Evolutionary conservation across 768 basidiomycete genomes (phyloP).

Genomic region (Agaricus sinodeliciosus): DNA sequence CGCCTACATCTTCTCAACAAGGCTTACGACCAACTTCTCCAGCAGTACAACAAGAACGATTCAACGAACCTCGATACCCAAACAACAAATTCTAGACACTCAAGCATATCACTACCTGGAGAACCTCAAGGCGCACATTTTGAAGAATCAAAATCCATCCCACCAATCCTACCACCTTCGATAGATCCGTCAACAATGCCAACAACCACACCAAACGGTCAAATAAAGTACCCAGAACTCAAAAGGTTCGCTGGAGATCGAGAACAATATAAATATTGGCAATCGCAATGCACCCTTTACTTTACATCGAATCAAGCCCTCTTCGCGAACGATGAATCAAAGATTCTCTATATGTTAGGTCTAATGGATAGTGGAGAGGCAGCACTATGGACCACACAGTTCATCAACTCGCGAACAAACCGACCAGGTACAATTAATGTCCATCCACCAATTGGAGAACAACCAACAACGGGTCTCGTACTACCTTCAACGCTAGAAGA

Average conservation of each 20-base stretch:
- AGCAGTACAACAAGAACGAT: too few species aligned
- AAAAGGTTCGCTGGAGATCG: not conserved
- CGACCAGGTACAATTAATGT: not conserved
- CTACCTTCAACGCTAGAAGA: not conserved
- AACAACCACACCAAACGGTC: too few species aligned
- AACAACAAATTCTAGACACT: too few species aligned
- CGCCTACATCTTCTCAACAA: too few species aligned
- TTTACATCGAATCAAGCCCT: not conserved
- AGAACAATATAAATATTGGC: not conserved
- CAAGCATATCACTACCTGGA: too few species aligned
- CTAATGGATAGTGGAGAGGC: not conserved
- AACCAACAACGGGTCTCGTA: not conserved
- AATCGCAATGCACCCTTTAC: not conserved
- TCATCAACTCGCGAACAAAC: not conserved
- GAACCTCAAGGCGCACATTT: too few species aligned
- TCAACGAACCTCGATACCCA: too few species aligned
- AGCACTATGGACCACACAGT: not conserved
- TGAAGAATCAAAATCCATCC: too few species aligned
- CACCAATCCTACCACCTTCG: too few species aligned
- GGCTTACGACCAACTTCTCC: too few species aligned
- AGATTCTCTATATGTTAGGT: not conserved
- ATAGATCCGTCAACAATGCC: too few species aligned
- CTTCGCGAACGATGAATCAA: not conserved
- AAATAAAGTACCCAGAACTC: not conserved
- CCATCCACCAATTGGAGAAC: not conserved